Percentiles rank a stretch among this genome's conserved stretches.
Conservation (phyloP, 306 rosid genomes). For the Vigna radiata region DNA sequence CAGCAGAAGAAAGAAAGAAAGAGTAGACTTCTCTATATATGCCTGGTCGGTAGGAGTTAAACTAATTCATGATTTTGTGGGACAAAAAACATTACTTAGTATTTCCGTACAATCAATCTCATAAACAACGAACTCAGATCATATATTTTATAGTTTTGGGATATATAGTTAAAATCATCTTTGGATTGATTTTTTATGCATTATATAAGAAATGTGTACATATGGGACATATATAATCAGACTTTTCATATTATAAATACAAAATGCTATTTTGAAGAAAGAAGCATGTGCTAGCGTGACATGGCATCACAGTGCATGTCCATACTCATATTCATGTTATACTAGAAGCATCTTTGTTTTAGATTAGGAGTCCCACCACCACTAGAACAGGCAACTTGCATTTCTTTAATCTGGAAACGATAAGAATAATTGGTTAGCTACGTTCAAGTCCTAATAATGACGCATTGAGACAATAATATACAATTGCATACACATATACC, state of each 20-base stretch:
- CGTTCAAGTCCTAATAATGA: background rate
- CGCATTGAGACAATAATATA: background rate
- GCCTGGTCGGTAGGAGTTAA: background rate
- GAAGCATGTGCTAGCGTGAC: too few relatives aligned
- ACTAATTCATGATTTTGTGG: background rate
- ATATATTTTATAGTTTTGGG: too few relatives aligned
- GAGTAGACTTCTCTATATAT: background rate
- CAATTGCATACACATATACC: background rate
- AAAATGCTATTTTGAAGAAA: too few relatives aligned
- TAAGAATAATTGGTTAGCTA: background rate
- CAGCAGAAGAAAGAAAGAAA: background rate
- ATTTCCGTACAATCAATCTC: background rate
- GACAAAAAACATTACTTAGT: background rate
- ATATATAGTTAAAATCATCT: too few relatives aligned
- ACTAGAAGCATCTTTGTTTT: slow-evolving; percentile 1
- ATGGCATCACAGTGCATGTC: background rate
- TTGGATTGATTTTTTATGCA: too few relatives aligned
- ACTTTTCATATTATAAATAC: too few relatives aligned
- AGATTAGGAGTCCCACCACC: background rate
- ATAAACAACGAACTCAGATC: background rate
- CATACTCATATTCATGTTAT: background rate
- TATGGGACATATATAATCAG: too few relatives aligned
- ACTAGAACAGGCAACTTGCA: background rate
- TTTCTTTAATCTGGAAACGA: background rate
- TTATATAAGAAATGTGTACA: too few relatives aligned